Percentiles rank a stretch among this genome's conserved stretches.
phyloP scores from a whole-genome alignment of 176 grass and related monocot genomes.

The Puya raimondii region DNA sequence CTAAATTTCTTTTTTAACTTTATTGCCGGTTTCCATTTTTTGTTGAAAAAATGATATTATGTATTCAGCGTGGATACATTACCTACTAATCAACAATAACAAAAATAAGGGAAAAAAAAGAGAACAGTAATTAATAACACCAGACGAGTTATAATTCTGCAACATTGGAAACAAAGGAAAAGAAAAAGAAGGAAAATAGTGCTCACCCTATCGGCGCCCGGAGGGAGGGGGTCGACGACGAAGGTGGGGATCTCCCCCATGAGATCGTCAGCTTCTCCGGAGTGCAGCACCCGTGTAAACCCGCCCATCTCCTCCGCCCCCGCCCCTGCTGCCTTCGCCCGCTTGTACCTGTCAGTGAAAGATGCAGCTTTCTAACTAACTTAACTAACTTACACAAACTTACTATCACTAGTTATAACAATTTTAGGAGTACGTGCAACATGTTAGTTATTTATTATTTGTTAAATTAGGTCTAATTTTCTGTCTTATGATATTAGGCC shows the following conservation, averaged over 20 bases:
- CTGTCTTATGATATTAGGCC: too few relatives aligned
- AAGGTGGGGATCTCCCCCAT: conserved; percentile 93
- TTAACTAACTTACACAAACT: too few relatives aligned
- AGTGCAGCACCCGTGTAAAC: conserved; percentile 82
- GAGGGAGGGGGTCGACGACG: conserved; percentile 64
- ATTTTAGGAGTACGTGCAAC: too few relatives aligned
- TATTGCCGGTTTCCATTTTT: background rate
- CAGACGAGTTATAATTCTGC: background rate
- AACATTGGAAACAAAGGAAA: background rate
- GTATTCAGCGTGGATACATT: background rate
- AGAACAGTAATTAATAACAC: background rate
- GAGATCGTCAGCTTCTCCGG: conserved; percentile 54
- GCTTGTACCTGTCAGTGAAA: conserved; percentile 29
- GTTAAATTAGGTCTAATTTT: too few relatives aligned
- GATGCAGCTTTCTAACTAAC: too few relatives aligned
- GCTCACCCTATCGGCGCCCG: conserved; percentile 56
- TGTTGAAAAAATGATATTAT: background rate
- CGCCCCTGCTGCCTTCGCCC: conserved; percentile 27
- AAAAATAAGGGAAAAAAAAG: background rate
- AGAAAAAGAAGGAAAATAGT: conserved; percentile 1
- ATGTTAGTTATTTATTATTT: too few relatives aligned
- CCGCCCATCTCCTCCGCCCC: conserved; percentile 71
- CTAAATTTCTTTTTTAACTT: too few relatives aligned
- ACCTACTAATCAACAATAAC: background rate
- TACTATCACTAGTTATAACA: too few relatives aligned